Conservation (phyloP, 768 basidiomycete species). For the Suillus paluster region DNA sequence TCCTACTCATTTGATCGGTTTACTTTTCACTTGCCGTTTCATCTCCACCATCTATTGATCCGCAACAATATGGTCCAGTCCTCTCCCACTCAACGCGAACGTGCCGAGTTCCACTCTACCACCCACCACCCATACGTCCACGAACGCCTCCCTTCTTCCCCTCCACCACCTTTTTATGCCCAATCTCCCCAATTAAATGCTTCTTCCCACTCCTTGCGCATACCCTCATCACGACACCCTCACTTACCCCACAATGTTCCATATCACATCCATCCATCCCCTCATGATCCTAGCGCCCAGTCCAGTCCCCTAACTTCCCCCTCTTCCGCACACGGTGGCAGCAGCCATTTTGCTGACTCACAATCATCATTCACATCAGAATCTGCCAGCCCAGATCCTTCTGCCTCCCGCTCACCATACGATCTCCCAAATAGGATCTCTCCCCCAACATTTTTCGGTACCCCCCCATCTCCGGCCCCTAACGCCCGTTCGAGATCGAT, state of each 20-base stretch:
- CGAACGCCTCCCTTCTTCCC: slow-evolving; percentile 8
- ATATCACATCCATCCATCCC: background rate
- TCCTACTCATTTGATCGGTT: slow-evolving; percentile 17
- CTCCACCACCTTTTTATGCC: slow-evolving; percentile 11
- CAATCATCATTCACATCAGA: slow-evolving; percentile 32
- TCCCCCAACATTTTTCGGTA: slow-evolving; percentile 1
- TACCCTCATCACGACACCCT: slow-evolving; percentile 13
- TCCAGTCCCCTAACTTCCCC: slow-evolving; percentile 32
- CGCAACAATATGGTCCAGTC: slow-evolving; percentile 22
- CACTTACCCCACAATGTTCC: slow-evolving; percentile 15
- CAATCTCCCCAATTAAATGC: slow-evolving; percentile 13
- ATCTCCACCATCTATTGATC: background rate
- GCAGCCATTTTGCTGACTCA: slow-evolving; percentile 21
- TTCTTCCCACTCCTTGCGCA: slow-evolving; percentile 25
- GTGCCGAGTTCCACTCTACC: slow-evolving; percentile 22
- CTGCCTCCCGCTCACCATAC: slow-evolving; percentile 14
- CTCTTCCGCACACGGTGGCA: slow-evolving; percentile 23
- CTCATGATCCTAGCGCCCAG: slow-evolving; percentile 18
- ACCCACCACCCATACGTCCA: slow-evolving; percentile 10
- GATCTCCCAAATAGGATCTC: slow-evolving; percentile 23
- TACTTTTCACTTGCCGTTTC: slow-evolving; percentile 8
- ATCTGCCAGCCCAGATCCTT: slow-evolving; percentile 15
- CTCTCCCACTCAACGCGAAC: slow-evolving; percentile 8
- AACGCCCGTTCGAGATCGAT: slow-evolving; percentile 20
- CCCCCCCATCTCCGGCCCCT: slow-evolving; percentile 17